These are phyloP conservation scores for Fraxinus pennsylvanica DNA, from an alignment of 257 asterid genomes.

Conservation along the genomic window DNA sequence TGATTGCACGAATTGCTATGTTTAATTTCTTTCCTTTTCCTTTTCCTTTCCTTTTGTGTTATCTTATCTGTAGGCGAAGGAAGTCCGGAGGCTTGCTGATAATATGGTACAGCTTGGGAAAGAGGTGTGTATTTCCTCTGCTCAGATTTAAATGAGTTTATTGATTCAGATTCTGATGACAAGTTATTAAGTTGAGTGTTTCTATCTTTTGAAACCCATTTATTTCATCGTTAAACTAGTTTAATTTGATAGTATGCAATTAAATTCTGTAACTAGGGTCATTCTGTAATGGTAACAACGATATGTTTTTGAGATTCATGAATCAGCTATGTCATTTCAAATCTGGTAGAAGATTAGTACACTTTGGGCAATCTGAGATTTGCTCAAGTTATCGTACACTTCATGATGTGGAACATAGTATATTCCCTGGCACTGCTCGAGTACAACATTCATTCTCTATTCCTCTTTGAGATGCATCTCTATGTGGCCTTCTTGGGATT, in stretches of 20 bases:
- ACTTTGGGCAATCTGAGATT: not conserved
- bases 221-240: not conserved
- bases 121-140: conserved; percentile 51
- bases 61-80: conserved; percentile 64
- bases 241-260: not conserved
- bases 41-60: conserved; percentile 6
- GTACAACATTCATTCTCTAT: not conserved
- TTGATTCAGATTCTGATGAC: conserved; percentile 5
- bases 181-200: not conserved
- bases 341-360: not conserved
- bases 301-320: conserved; percentile 5
- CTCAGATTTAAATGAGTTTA: not conserved
- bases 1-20: not conserved
- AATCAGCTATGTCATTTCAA: not conserved
- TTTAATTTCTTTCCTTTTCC: not conserved
- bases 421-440: not conserved
- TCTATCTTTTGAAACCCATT: not conserved
- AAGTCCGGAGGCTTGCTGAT: conserved; percentile 95
- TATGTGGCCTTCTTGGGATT: not conserved
- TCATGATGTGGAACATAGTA: not conserved
- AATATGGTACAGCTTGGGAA: conserved; percentile 97
- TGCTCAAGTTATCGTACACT: not conserved
- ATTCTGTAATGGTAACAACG: not conserved
- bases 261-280: not conserved
- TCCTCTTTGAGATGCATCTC: not conserved